A percentile compares a stretch with the other conserved stretches of the same genome.
These are phyloP conservation scores for Paxillus ammoniavirescens DNA, from an alignment of 768 basidiomycete genomes.

Conservation along the genomic window DNA sequence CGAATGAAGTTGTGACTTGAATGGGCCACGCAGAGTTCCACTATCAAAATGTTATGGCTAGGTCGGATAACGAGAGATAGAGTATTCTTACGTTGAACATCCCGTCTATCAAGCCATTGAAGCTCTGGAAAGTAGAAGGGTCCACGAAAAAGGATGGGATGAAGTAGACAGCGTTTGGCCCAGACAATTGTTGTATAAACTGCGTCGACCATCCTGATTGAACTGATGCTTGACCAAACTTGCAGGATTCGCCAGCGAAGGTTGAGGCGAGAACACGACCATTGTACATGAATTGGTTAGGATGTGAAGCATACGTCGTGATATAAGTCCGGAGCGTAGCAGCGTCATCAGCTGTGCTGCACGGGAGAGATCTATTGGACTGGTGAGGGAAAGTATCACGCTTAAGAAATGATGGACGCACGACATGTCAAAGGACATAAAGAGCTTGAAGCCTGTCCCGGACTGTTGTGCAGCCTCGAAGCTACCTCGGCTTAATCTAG, in stretches of 20 bases:
- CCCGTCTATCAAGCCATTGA: constrained; percentile 51
- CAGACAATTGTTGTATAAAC: constrained; percentile 48
- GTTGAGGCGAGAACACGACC: constrained; percentile 60
- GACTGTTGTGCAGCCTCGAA: constrained; percentile 55
- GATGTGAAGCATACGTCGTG: constrained; percentile 48
- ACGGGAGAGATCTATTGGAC: constrained; percentile 49
- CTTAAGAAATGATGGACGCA: constrained; percentile 30
- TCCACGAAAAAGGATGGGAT: constrained; percentile 71
- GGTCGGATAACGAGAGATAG: constrained; percentile 8
- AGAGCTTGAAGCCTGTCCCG: constrained; percentile 63
- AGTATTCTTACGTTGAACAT: constrained; percentile 50
- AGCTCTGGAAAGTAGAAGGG: constrained; percentile 46
- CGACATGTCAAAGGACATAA: constrained; percentile 80
- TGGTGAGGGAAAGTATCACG: background rate
- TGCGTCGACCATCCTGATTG: constrained; percentile 56
- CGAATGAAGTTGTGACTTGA: constrained; percentile 41
- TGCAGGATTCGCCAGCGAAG: constrained; percentile 69
- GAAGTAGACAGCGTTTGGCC: constrained; percentile 51
- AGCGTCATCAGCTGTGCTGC: constrained; percentile 47
- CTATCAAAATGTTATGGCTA: constrained; percentile 31
- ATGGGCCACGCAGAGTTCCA: constrained; percentile 85
- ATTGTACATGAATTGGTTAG: constrained; percentile 55
- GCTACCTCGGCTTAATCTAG: constrained; percentile 30
- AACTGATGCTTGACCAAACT: constrained; percentile 55
- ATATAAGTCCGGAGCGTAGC: constrained; percentile 52